phyloP scores from a whole-genome alignment of 371 early-diverging fungal genomes.

The Mortierella sp. region DNA sequence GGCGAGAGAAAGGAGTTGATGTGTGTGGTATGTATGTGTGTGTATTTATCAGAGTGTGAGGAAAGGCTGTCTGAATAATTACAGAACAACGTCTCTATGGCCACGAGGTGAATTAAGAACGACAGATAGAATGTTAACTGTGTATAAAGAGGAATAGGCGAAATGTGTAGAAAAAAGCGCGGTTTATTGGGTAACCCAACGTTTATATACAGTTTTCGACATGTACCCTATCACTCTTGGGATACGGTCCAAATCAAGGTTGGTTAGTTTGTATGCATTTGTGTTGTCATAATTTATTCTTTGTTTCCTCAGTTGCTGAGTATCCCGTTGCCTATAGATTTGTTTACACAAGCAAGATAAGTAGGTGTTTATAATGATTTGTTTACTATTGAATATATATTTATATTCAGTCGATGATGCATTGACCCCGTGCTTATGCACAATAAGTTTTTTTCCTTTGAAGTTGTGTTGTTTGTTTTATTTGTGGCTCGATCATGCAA shows the following conservation, averaged over 20 bases:
- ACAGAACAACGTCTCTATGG: constrained; percentile 6
- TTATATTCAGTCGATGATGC: too few relatives aligned
- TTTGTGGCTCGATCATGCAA: constrained; percentile 4
- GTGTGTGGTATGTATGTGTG: not conserved
- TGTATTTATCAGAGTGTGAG: not conserved
- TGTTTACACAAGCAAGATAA: not conserved
- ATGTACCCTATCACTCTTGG: too few relatives aligned
- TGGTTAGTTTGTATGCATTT: too few relatives aligned
- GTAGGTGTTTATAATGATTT: not conserved
- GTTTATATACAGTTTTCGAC: too few relatives aligned
- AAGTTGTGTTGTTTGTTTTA: too few relatives aligned
- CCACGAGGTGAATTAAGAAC: not conserved
- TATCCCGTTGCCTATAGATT: not conserved
- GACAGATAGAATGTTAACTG: not conserved
- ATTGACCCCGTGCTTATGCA: too few relatives aligned
- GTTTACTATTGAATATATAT: too few relatives aligned
- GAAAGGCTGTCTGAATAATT: constrained; percentile 17
- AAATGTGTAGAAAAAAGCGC: too few relatives aligned
- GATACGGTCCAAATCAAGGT: too few relatives aligned
- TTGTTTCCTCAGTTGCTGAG: not conserved
- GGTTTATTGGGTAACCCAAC: too few relatives aligned
- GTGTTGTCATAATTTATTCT: not conserved
- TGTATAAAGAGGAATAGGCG: not conserved
- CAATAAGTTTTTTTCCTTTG: not conserved
- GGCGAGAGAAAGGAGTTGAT: not conserved